Percentiles rank a stretch among this genome's conserved stretches.
Evolutionary conservation across 495 filamentous ascomycete species (phyloP).

Genomic region (Cudoniella acicularis): DNA sequence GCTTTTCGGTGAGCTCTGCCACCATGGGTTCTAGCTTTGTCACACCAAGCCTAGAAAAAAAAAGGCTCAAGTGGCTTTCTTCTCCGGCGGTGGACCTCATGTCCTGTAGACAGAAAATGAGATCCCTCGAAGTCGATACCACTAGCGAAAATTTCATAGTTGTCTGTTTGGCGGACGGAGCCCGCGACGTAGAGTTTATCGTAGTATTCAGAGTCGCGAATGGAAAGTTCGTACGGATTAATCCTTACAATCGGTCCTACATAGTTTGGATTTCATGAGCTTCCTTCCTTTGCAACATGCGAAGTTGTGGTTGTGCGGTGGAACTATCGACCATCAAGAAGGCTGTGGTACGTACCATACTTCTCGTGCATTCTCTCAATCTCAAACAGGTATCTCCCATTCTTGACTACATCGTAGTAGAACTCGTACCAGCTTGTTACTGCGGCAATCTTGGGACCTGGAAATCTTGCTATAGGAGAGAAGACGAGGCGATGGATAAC

Average conservation of each 20-base stretch:
- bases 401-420: slow-evolving; percentile 11
- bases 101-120: neutral
- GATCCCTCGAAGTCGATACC: neutral
- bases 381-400: slow-evolving; percentile 22
- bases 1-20: too few species aligned
- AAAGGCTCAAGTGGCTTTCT: too few species aligned
- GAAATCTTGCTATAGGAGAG: slow-evolving; percentile 43
- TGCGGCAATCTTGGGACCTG: slow-evolving; percentile 43
- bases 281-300: neutral
- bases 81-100: too few species aligned
- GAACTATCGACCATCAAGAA: too few species aligned
- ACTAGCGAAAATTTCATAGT: neutral
- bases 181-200: neutral
- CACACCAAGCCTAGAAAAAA: too few species aligned
- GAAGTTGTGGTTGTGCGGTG: too few species aligned
- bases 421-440: slow-evolving; percentile 36
- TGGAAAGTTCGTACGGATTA: slow-evolving; percentile 42
- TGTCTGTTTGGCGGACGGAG: too few species aligned
- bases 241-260: neutral
- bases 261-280: neutral
- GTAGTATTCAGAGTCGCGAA: slow-evolving; percentile 33
- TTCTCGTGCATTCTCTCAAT: slow-evolving; percentile 24
- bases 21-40: too few species aligned
- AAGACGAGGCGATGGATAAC: too few species aligned
- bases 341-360: slow-evolving; percentile 34